Conservation (phyloP, 228 moss, liverwort and hornwort genomes). For the Sphagnum fallax region DNA sequence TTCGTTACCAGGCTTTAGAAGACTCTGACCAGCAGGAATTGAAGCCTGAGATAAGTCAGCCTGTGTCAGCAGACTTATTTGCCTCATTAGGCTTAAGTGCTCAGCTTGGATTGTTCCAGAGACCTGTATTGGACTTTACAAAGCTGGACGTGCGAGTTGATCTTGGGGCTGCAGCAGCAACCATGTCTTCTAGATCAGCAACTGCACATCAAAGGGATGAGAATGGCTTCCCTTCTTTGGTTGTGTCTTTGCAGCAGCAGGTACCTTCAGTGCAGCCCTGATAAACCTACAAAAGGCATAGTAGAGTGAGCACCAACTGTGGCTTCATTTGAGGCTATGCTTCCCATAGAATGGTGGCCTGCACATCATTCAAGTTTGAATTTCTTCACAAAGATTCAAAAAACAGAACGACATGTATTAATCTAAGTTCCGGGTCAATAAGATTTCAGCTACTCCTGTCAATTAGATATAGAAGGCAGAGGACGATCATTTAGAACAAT, state of each 20-base stretch:
- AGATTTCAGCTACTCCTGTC: too few relatives aligned
- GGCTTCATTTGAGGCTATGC: too few relatives aligned
- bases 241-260: constrained; percentile 76
- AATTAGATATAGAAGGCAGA: too few relatives aligned
- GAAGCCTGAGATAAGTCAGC: constrained; percentile 8
- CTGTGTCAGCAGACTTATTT: constrained; percentile 55
- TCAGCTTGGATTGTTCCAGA: constrained; percentile 70
- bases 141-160: constrained; percentile 64
- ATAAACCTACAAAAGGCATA: background rate
- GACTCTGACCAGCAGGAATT: background rate
- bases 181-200: constrained; percentile 19
- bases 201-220: constrained; percentile 17
- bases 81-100: constrained; percentile 58
- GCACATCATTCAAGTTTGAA: too few relatives aligned
- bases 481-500: too few relatives aligned
- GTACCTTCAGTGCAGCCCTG: constrained; percentile 12
- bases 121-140: constrained; percentile 58
- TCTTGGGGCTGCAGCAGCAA: constrained; percentile 58
- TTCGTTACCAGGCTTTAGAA: constrained; percentile 5
- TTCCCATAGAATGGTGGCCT: too few relatives aligned
- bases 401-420: too few relatives aligned
- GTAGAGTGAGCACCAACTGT: too few relatives aligned
- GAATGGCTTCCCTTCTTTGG: constrained; percentile 37
- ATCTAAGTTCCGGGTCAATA: too few relatives aligned
- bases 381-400: too few relatives aligned